Evolutionary conservation across 495 filamentous ascomycete species (phyloP).

Genomic region (Penicillium dipodomyicola): DNA sequence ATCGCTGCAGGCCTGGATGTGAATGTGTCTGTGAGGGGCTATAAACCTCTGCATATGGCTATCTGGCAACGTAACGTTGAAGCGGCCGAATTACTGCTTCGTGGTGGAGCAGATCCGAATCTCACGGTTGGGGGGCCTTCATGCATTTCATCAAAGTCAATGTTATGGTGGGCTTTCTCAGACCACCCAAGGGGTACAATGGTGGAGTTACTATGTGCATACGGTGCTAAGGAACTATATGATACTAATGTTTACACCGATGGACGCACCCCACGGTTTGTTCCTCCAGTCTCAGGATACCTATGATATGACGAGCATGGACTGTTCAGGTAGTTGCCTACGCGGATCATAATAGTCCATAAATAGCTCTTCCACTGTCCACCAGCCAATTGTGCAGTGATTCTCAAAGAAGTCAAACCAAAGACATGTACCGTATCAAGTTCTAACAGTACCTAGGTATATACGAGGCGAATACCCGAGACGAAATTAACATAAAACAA

Average conservation of each 20-base stretch:
- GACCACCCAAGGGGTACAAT: background rate
- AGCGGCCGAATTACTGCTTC: background rate
- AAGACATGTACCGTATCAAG: background rate
- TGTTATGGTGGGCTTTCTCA: background rate
- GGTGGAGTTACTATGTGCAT: background rate
- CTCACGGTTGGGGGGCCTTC: background rate
- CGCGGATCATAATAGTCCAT: background rate
- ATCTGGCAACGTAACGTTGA: background rate
- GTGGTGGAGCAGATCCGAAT: conserved; percentile 2
- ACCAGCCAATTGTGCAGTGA: no score
- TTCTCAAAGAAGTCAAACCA: background rate
- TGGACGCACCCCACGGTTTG: background rate
- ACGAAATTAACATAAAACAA: conserved; percentile 6
- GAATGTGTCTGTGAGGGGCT: background rate
- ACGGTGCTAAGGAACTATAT: background rate
- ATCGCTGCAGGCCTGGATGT: background rate
- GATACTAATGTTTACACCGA: background rate
- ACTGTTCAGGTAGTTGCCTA: background rate
- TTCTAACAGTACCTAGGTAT: background rate
- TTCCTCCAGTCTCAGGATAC: background rate
- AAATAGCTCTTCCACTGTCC: background rate
- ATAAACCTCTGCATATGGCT: conserved; percentile 1
- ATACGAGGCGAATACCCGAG: background rate
- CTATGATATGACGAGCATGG: background rate
- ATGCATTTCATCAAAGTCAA: background rate